Conservation (phyloP, 805 yeast genomes). For the Metschnikowia cubensis region DNA sequence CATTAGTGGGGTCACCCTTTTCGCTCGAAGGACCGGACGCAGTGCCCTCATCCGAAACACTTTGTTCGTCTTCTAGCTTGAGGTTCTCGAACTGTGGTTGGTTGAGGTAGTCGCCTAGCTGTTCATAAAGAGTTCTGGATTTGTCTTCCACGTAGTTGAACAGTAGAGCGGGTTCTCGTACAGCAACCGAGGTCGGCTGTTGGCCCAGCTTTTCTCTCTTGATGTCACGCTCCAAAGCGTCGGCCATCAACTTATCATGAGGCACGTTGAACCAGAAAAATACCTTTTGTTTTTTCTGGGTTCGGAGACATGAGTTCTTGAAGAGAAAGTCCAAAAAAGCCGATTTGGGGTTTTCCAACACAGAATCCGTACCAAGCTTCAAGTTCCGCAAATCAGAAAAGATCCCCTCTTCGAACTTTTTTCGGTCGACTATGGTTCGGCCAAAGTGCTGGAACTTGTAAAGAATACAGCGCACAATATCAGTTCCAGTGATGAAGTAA, state of each 20-base stretch:
- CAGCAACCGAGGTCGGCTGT: slow-evolving; percentile 67
- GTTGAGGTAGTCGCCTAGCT: slow-evolving; percentile 45
- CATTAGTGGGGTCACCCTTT: neutral
- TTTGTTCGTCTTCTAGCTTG: slow-evolving; percentile 13
- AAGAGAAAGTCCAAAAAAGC: slow-evolving; percentile 79
- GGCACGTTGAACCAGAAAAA: slow-evolving; percentile 96
- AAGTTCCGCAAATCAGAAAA: slow-evolving; percentile 85
- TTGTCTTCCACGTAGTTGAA: slow-evolving; percentile 56
- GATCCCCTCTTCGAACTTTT: slow-evolving; percentile 95
- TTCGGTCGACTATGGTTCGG: slow-evolving; percentile 74
- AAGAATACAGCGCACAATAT: slow-evolving; percentile 86
- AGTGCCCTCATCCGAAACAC: neutral
- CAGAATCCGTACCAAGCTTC: slow-evolving; percentile 83
- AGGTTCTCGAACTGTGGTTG: slow-evolving; percentile 10
- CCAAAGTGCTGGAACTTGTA: slow-evolving; percentile 90
- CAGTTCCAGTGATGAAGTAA: slow-evolving; percentile 92
- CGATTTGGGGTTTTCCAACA: slow-evolving; percentile 82
- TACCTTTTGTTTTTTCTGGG: slow-evolving; percentile 95
- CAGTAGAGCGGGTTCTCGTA: slow-evolving; percentile 73
- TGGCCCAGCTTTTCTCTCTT: slow-evolving; percentile 66
- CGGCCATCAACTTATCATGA: slow-evolving; percentile 87
- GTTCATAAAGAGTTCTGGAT: slow-evolving; percentile 47
- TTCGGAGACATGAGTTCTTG: slow-evolving; percentile 81
- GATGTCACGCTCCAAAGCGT: slow-evolving; percentile 88
- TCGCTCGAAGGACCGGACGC: neutral